Percentiles rank a stretch among this genome's conserved stretches.
These are phyloP conservation scores for Lablab purpureus DNA, from an alignment of 306 rosid species.

Conservation along the genomic window DNA sequence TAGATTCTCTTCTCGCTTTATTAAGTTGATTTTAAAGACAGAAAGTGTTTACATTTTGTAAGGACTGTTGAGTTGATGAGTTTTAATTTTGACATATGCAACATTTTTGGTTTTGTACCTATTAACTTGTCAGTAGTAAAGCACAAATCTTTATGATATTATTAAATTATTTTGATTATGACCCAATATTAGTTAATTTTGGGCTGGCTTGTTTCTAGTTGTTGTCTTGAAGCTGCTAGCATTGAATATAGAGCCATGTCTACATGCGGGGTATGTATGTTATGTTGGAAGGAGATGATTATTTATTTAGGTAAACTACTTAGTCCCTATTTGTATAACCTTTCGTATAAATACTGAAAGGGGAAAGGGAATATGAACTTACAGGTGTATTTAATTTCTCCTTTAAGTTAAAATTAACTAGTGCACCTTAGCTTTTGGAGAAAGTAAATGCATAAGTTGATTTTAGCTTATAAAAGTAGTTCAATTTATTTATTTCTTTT, in stretches of 20 bases:
- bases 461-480: background rate
- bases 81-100: constrained; percentile 6
- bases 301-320: background rate
- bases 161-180: constrained; percentile 18
- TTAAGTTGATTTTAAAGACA: background rate
- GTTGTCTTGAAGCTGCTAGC: constrained; percentile 33
- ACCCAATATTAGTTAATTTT: constrained; percentile 25
- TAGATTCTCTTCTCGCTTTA: background rate
- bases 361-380: background rate
- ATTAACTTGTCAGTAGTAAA: constrained; percentile 6
- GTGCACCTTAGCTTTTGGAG: background rate
- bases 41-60: background rate
- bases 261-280: constrained; percentile 12
- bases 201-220: constrained; percentile 33
- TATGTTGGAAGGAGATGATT: background rate
- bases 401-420: background rate
- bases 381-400: background rate
- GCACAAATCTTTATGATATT: constrained; percentile 2
- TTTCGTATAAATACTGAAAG: background rate
- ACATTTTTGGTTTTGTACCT: constrained; percentile 8
- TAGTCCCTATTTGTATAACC: background rate
- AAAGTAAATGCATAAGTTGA: background rate
- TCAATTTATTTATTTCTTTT: background rate
- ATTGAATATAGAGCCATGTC: constrained; percentile 9
- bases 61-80: constrained; percentile 9